Base-by-base conservation (phyloP, 768 basidiomycete genomes). In the Lactifluus subvellereus region DNA sequence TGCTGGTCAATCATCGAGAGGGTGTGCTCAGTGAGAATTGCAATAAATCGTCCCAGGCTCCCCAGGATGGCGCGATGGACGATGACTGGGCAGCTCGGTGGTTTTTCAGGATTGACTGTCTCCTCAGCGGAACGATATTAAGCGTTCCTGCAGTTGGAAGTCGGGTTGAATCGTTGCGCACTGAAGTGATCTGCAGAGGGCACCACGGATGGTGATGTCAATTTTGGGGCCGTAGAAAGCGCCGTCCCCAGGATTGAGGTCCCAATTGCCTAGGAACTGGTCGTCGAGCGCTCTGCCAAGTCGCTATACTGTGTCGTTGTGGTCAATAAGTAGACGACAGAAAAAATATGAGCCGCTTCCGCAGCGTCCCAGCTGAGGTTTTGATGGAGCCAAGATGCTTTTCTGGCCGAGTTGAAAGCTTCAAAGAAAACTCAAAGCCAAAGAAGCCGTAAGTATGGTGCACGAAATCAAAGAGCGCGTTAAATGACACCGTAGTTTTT, bases 211-310 rank as follows among this genome's bases (percentile, higher is more conserved):
- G 63, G 90, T 93, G 77, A 99, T 96, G 75, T 98, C 97, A 71
- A 98, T 96, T 80, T 98, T 98, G 66, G 97, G 97, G 0, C 97
- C 97, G 77, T 99, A 99, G 83, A 99, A 99, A 10, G 97, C 97
- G 54, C 97, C 97, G 70, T 99, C 97, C 50, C 94, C 96, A 9
- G 91, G 91, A 74, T 97, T 97, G 61, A 95, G 75, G 58, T 86
- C 83, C 97, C 97, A 99, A 68, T 90, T 82, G 52, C 91, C 94
- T 0, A 27, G 84, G 68, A 94, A 89, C 62, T 84, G 82, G 69
- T 86, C 87, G 40, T 98, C 91, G 57, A 99, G 84, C 1, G 91
- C 88, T 67, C 81, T 78, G 57, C 80, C 86, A 58, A 95, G 82
- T 89, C 93, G 91, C 90, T 94, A 72, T 43, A 50, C 48, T 33